Evolutionary conservation across 2,329 filamentous ascomycete genomes (phyloP).

Genomic region (Alternaria triticina): DNA sequence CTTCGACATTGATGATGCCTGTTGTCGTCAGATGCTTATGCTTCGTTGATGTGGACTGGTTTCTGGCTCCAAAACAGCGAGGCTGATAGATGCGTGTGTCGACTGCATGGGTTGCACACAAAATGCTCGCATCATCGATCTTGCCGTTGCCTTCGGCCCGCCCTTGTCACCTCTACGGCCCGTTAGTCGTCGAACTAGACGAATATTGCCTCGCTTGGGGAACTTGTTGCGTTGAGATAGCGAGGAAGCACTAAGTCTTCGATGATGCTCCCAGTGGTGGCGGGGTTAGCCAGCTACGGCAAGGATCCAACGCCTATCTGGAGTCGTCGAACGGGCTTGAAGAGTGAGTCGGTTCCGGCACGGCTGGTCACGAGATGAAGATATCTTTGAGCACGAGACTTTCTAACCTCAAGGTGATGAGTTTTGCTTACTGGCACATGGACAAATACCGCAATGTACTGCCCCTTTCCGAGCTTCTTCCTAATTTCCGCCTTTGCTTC

Average conservation of each 20-base stretch:
- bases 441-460: not conserved
- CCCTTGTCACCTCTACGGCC: slow-evolving; percentile 1
- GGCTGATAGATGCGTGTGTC: not conserved
- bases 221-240: not conserved
- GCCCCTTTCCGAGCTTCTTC: not conserved
- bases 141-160: slow-evolving; percentile 10
- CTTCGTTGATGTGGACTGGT: not conserved
- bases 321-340: not conserved
- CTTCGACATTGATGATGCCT: not conserved
- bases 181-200: not conserved
- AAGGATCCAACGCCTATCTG: not conserved
- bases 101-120: not conserved
- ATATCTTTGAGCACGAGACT: not conserved
- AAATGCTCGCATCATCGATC: slow-evolving; percentile 15
- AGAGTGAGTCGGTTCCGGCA: not conserved
- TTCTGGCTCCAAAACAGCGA: not conserved
- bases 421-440: not conserved
- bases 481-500: not conserved
- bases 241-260: not conserved
- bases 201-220: not conserved
- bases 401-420: not conserved
- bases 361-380: not conserved
- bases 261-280: not conserved
- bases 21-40: not conserved
- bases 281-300: not conserved